phyloP scores from a whole-genome alignment of 2,329 filamentous ascomycete species.

The Fusarium protoensiforme region DNA sequence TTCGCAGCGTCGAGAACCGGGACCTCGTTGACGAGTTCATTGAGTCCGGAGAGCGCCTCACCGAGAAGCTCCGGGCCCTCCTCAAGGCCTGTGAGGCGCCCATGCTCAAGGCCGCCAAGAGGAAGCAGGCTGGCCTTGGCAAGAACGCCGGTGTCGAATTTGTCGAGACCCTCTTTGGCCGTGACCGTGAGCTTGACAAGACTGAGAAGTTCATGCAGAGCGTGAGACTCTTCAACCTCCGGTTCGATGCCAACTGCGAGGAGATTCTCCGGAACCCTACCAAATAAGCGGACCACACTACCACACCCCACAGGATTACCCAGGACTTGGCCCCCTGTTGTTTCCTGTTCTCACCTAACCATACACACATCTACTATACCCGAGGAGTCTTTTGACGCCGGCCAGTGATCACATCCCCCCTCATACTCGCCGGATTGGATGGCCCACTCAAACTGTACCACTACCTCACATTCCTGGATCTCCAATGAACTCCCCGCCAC shows the following conservation, averaged over 20 bases:
- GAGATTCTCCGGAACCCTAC: constrained; percentile 78
- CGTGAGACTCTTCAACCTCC: constrained; percentile 88
- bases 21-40: constrained; percentile 93
- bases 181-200: constrained; percentile 87
- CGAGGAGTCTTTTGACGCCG: constrained; percentile 36
- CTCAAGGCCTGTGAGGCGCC: constrained; percentile 92
- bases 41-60: constrained; percentile 86
- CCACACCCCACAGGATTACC: constrained; percentile 33
- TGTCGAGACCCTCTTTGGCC: constrained; percentile 93
- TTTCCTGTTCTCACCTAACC: constrained; percentile 29
- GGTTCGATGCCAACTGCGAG: constrained; percentile 96
- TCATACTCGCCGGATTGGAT: constrained; percentile 39
- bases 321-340: constrained; percentile 39
- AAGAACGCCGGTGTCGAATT: constrained; percentile 95
- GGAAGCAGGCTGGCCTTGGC: constrained; percentile 75
- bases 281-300: constrained; percentile 53
- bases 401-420: constrained; percentile 32
- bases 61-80: constrained; percentile 84
- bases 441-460: constrained; percentile 43
- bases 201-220: constrained; percentile 94
- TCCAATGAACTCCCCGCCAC: constrained; percentile 37
- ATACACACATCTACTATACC: constrained; percentile 27
- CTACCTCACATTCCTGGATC: constrained; percentile 42
- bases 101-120: constrained; percentile 92
- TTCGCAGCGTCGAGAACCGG: constrained; percentile 77